These are phyloP conservation scores for Tuctoria greenei DNA, from an alignment of 176 grass and related monocot species.

Conservation along the genomic window DNA sequence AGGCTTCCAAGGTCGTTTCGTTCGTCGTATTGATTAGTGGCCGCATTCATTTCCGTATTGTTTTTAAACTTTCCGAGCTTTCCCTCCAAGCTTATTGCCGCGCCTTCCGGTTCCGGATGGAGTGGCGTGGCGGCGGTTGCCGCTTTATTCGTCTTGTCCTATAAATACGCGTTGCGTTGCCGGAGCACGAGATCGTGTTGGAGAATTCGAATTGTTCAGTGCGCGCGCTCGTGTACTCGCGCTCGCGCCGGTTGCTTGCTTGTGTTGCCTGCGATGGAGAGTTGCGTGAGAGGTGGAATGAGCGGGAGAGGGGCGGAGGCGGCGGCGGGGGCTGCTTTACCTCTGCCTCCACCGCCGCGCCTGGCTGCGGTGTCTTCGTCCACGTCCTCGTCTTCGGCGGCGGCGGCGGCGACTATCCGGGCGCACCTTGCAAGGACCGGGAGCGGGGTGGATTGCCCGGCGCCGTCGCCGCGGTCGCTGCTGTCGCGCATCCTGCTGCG, in stretches of 20 bases:
- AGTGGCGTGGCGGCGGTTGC: neutral
- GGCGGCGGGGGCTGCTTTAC: constrained; percentile 29
- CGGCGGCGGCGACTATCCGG: constrained; percentile 37
- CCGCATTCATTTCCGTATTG: neutral
- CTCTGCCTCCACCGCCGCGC: constrained; percentile 43
- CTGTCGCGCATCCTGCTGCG: constrained; percentile 56
- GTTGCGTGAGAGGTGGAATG: neutral
- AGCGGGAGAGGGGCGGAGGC: neutral
- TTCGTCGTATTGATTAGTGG: neutral
- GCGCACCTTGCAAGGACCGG: constrained; percentile 21
- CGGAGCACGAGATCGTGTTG: neutral
- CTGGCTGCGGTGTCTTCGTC: neutral
- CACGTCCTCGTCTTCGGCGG: neutral
- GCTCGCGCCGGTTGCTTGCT: neutral
- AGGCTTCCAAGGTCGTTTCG: constrained; percentile 30
- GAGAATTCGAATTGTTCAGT: constrained; percentile 33
- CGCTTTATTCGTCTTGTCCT: neutral
- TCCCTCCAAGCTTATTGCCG: constrained; percentile 26
- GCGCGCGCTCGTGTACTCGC: neutral
- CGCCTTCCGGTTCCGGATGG: neutral
- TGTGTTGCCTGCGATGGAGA: constrained; percentile 24
- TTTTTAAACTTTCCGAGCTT: constrained; percentile 15
- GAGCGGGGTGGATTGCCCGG: constrained; percentile 33
- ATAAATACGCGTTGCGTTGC: constrained; percentile 28
- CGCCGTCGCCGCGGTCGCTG: constrained; percentile 53